Conservation (phyloP, 176 grass and related monocot genomes). For the Oryza punctata region DNA sequence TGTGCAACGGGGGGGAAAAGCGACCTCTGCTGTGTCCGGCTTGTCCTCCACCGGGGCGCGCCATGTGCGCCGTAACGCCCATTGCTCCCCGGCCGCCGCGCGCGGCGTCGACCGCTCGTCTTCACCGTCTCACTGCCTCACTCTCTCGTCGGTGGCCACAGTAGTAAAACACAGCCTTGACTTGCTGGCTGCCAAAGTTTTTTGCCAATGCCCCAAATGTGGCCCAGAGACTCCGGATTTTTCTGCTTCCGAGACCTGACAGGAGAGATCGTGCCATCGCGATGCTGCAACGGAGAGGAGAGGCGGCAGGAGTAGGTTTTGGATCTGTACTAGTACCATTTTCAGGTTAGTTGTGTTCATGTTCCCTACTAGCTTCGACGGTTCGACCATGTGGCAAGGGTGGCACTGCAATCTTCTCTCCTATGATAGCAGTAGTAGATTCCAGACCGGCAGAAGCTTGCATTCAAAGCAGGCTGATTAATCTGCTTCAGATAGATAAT, state of each 20-base stretch:
- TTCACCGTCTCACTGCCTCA: neutral
- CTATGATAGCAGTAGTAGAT: no score
- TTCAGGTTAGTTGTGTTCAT: neutral
- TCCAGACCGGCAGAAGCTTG: neutral
- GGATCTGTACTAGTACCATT: neutral
- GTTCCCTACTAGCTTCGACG: neutral
- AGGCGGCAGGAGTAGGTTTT: neutral
- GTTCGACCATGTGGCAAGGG: slow-evolving; percentile 8
- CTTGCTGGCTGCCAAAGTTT: neutral
- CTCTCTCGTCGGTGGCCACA: neutral
- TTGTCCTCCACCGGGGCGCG: slow-evolving; percentile 3
- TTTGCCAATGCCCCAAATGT: slow-evolving; percentile 4
- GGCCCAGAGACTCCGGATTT: neutral
- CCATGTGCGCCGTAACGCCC: slow-evolving; percentile 35
- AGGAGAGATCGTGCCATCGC: neutral
- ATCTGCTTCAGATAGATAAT: neutral
- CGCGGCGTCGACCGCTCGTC: neutral
- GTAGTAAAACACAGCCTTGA: neutral
- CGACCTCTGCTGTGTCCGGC: neutral
- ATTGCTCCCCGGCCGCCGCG: neutral
- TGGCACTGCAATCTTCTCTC: neutral
- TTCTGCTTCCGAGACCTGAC: neutral
- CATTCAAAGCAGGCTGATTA: neutral
- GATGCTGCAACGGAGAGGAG: neutral
- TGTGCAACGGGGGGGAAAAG: neutral